Percentiles rank a stretch among this genome's conserved stretches.
Evolutionary conservation across 2,329 filamentous ascomycete genomes (phyloP).

Genomic region (Pseudogymnoascus sp.): DNA sequence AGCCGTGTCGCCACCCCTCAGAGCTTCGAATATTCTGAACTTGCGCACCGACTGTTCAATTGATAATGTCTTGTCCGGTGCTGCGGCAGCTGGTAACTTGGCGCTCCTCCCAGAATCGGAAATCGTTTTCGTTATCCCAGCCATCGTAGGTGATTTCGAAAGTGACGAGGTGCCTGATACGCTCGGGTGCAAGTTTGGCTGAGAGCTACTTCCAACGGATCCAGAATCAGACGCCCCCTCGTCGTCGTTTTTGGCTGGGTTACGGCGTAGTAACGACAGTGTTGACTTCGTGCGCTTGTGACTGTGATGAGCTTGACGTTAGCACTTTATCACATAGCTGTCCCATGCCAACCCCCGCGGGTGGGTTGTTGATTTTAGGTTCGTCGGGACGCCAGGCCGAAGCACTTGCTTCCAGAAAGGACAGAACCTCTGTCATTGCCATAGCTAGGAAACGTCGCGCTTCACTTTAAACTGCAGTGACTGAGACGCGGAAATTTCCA

Average conservation of each 20-base stretch:
- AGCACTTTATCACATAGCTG: background rate
- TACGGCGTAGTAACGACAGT: slow-evolving; percentile 45
- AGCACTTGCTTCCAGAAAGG: slow-evolving; percentile 4
- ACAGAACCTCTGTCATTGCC: background rate
- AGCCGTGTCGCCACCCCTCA: slow-evolving; percentile 82
- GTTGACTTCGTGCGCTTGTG: slow-evolving; percentile 47
- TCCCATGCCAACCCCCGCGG: background rate
- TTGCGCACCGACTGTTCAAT: slow-evolving; percentile 93
- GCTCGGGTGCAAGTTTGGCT: slow-evolving; percentile 21
- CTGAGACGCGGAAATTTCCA: background rate
- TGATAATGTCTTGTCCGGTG: slow-evolving; percentile 33
- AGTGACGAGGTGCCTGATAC: slow-evolving; percentile 22
- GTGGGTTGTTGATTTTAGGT: background rate
- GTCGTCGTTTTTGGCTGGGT: slow-evolving; percentile 28
- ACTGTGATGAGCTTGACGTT: slow-evolving; percentile 15
- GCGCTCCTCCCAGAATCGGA: slow-evolving; percentile 13
- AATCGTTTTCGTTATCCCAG: slow-evolving; percentile 18
- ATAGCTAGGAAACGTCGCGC: background rate
- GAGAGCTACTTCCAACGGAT: slow-evolving; percentile 20
- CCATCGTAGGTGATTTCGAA: slow-evolving; percentile 23
- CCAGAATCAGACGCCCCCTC: slow-evolving; percentile 22
- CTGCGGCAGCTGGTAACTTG: slow-evolving; percentile 11
- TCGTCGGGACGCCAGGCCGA: background rate
- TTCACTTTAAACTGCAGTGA: background rate
- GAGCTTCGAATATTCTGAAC: slow-evolving; percentile 87